Conservation (phyloP, 2,329 filamentous ascomycete genomes). For the Fusarium nurragi region DNA sequence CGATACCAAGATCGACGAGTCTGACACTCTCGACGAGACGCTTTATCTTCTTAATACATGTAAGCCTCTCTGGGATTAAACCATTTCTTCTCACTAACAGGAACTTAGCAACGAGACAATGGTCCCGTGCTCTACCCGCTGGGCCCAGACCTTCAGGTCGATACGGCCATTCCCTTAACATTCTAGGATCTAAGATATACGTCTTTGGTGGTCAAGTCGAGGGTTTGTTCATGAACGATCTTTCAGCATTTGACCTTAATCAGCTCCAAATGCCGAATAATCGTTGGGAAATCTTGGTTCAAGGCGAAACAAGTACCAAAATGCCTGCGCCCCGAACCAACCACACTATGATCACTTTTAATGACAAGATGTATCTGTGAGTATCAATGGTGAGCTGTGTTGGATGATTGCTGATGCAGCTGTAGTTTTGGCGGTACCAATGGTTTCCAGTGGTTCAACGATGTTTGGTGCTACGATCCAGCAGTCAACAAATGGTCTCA, state of each 20-base stretch:
- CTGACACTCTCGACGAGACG: conserved; percentile 91
- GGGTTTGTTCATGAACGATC: conserved; percentile 97
- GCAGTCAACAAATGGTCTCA: conserved; percentile 84
- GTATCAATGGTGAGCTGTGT: conserved; percentile 48
- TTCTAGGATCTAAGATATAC: conserved; percentile 95
- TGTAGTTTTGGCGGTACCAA: conserved; percentile 95
- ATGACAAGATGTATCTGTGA: conserved; percentile 93
- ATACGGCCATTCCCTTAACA: conserved; percentile 96
- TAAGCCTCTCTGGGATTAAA: conserved; percentile 59
- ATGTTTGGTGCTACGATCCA: conserved; percentile 97
- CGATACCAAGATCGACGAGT: conserved; percentile 96
- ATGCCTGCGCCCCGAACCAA: conserved; percentile 92
- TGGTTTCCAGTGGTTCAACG: conserved; percentile 96
- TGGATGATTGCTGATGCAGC: conserved; percentile 18
- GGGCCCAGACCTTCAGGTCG: conserved; percentile 87
- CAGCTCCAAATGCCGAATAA: conserved; percentile 91
- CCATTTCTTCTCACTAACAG: conserved; percentile 29
- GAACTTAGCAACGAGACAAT: conserved; percentile 86
- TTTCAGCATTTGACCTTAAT: conserved; percentile 95
- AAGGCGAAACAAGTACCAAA: conserved; percentile 62
- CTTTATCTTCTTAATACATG: conserved; percentile 97
- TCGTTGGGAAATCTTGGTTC: conserved; percentile 91
- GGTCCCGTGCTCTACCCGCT: conserved; percentile 91
- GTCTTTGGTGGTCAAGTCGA: conserved; percentile 98
- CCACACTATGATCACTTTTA: conserved; percentile 89